Conservation (phyloP, 495 filamentous ascomycete genomes). For the Hypomontagnella monticulosa region DNA sequence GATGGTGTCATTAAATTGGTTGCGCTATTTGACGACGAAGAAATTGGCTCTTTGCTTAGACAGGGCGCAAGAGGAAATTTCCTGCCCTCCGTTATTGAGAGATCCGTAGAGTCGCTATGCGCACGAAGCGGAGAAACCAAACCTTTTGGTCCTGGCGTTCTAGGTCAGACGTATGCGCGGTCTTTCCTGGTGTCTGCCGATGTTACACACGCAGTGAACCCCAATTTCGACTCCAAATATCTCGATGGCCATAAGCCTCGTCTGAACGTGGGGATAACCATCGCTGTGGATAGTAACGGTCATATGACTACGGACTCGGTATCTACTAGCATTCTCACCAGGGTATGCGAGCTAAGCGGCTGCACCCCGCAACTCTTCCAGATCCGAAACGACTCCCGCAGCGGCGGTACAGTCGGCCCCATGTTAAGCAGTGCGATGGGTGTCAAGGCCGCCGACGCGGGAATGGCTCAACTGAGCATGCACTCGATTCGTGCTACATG, state of each 20-base stretch:
- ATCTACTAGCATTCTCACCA: constrained; percentile 76
- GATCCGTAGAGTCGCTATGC: constrained; percentile 76
- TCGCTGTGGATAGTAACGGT: constrained; percentile 87
- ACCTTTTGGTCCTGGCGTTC: constrained; percentile 68
- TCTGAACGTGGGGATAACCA: constrained; percentile 87
- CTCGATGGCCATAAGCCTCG: constrained; percentile 85
- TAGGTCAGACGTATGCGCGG: constrained; percentile 88
- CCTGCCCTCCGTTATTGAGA: constrained; percentile 79
- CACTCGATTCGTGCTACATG: constrained; percentile 93
- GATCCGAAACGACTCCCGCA: constrained; percentile 89
- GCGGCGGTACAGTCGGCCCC: constrained; percentile 94
- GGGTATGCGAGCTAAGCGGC: constrained; percentile 74
- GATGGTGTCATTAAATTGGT: constrained; percentile 80
- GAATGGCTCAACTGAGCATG: constrained; percentile 94
- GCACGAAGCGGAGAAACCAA: constrained; percentile 45
- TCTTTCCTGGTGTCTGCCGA: constrained; percentile 93
- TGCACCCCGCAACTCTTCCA: constrained; percentile 87
- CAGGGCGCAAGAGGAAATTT: constrained; percentile 93
- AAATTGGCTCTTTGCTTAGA: constrained; percentile 88
- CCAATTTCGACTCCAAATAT: constrained; percentile 86
- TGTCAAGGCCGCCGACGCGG: constrained; percentile 86
- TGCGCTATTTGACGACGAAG: constrained; percentile 94
- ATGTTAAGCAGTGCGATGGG: constrained; percentile 86
- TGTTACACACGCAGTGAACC: constrained; percentile 93
- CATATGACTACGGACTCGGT: constrained; percentile 93